phyloP scores from a whole-genome alignment of 805 yeast genomes.

The Candida germanica region DNA sequence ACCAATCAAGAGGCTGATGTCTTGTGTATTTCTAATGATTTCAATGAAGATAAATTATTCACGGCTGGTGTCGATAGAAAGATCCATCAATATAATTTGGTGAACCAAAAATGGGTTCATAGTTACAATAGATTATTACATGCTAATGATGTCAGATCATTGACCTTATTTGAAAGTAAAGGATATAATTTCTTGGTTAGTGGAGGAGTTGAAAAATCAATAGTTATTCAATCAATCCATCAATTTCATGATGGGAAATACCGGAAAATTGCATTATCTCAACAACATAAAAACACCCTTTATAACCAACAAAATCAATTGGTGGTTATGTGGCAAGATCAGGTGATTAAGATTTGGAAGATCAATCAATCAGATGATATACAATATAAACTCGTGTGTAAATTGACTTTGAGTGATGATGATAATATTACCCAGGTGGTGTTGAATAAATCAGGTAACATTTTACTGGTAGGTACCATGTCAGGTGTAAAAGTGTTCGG shows the following conservation, averaged over 20 bases:
- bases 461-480: conserved; percentile 70
- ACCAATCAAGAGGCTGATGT: conserved; percentile 90
- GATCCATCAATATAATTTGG: conserved; percentile 65
- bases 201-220: conserved; percentile 77
- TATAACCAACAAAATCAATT: conserved; percentile 47
- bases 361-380: conserved; percentile 32
- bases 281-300: conserved; percentile 51
- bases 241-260: conserved; percentile 71
- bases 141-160: conserved; percentile 79
- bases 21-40: conserved; percentile 63
- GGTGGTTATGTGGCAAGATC: conserved; percentile 78
- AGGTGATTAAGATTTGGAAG: conserved; percentile 77
- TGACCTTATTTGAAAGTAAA: conserved; percentile 67
- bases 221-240: conserved; percentile 62
- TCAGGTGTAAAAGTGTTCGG: conserved; percentile 66
- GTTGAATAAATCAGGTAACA: conserved; percentile 60
- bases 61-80: conserved; percentile 94
- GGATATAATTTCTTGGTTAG: conserved; percentile 67
- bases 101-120: conserved; percentile 67
- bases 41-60: conserved; percentile 61
- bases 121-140: conserved; percentile 76
- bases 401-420: conserved; percentile 65
- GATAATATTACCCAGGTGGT: conserved; percentile 74
- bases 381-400: conserved; percentile 59
- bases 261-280: conserved; percentile 64